These are phyloP conservation scores for Zygosaccharomyces sapae DNA, from an alignment of 1,139 yeast genomes.

Conservation along the genomic window DNA sequence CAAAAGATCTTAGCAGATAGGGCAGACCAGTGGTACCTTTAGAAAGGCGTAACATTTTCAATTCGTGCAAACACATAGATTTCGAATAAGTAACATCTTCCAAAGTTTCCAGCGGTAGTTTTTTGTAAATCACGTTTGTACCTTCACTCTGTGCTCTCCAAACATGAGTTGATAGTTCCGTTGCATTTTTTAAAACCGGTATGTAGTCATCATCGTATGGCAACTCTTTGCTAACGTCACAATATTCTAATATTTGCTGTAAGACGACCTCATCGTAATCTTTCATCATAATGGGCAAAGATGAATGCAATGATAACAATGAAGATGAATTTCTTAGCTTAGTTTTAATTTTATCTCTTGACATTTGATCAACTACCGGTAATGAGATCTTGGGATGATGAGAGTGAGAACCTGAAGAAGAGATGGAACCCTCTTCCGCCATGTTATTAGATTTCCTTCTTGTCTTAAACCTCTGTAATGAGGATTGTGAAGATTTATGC, in stretches of 20 bases:
- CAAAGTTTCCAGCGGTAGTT: conserved; percentile 19
- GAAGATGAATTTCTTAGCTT: conserved; percentile 53
- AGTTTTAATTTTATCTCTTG: conserved; percentile 51
- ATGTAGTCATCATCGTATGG: conserved; percentile 14
- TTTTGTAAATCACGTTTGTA: conserved; percentile 21
- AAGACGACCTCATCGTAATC: conserved; percentile 29
- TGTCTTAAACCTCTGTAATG: conserved; percentile 30
- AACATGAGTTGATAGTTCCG: conserved; percentile 20
- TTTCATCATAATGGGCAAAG: conserved; percentile 21
- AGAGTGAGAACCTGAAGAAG: conserved; percentile 11
- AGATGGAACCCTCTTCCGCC: conserved; percentile 17
- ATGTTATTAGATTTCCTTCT: conserved; percentile 28
- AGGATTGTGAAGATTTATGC: conserved; percentile 34
- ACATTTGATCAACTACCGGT: conserved; percentile 53
- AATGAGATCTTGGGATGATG: conserved; percentile 45
- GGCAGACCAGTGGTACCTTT: conserved; percentile 34
- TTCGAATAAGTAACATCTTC: conserved; percentile 22
- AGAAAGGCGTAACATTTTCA: conserved; percentile 24
- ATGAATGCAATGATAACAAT: conserved; percentile 41
- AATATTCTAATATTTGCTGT: conserved; percentile 26
- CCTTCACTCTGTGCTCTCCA: conserved; percentile 19
- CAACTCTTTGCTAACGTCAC: conserved; percentile 24
- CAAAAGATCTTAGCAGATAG: conserved; percentile 24
- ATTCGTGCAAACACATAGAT: conserved; percentile 29
- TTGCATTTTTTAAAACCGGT: conserved; percentile 13